Evolutionary conservation across 176 grass and related monocot genomes (phyloP), one percentile per base, ranked within the genome.

Genomic region (Saccharum officinarum): DNA sequence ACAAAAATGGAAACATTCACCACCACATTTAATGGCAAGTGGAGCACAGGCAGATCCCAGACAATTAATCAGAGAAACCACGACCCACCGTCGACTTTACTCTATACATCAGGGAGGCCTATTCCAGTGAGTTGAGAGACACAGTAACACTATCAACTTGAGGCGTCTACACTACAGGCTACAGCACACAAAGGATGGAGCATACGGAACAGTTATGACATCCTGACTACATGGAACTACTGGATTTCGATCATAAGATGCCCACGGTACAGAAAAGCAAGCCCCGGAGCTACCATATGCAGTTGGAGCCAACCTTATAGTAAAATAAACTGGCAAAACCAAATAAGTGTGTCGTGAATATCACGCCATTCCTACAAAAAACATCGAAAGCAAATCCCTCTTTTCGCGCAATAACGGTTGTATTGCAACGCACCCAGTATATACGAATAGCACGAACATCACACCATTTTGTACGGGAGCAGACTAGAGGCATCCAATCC

Each of bases 1-100:
- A 74, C 80, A 80, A 68, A 80, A 79, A 69, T 10, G 16, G 80
- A 69, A 87, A n/a, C 33, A 63, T 64, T 83, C 60, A 73, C 38
- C 80, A 25, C 9, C 17, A 73, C 84, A 84, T 81, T 87, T 84
- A 80, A 70, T 87, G 80, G 17, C 10, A 20, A 50, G 46, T 16
- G 12, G 16, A 77, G 38, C 44, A 37, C 71, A 85, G 70, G 61
- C 39, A 57, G 50, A 85, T 85, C 22, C 16, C 50, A 6, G 7
- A 68, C 30, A 73, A 79, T 68, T 33, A 60, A 67, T 42, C 23
- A 78, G 28, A 57, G 54, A 59, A 79, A 49, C 18, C 73, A 73
- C 0, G 11, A 46, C 60, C 73, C 63, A 69, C 57, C 46, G 33
- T 68, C 30, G 4, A 33, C 50, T 69, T 8, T 28, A 37, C 31